Percentiles rank a stretch among this genome's conserved stretches.
Evolutionary conservation across 1,284 basidiomycete species (phyloP).

Genomic region (Erythrobasidium hasegawianum): DNA sequence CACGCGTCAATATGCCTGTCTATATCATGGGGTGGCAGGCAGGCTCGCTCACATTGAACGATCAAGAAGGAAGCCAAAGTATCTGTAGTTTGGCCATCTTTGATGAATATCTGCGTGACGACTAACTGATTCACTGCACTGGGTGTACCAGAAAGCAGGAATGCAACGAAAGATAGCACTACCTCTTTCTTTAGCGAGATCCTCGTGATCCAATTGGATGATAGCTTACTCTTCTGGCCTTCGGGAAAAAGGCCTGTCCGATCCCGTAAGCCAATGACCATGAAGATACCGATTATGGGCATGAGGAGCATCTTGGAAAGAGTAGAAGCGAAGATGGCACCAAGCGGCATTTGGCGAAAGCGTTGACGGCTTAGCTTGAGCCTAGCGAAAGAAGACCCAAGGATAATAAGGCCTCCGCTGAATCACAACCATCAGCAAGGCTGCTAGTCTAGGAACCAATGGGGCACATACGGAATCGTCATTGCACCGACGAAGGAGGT

Average conservation of each 20-base stretch:
- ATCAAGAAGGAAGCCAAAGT: constrained; percentile 28
- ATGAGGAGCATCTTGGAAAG: constrained; percentile 7
- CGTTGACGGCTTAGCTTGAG: constrained; percentile 21
- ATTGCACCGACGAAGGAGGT: constrained; percentile 31
- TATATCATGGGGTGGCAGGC: neutral
- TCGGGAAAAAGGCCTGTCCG: constrained; percentile 15
- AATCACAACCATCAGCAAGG: no score
- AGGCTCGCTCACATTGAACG: constrained; percentile 23
- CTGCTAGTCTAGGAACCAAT: no score
- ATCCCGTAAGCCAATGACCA: constrained; percentile 16
- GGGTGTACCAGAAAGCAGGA: constrained; percentile 30
- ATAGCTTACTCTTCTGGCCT: constrained; percentile 18
- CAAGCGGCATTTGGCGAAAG: constrained; percentile 19
- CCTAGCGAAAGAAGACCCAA: constrained; percentile 32
- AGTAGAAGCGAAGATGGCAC: constrained; percentile 19
- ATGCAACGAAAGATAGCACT: constrained; percentile 31
- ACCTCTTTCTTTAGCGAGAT: no score
- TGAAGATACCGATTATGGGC: constrained; percentile 28
- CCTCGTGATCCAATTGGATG: no score
- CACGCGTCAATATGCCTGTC: neutral
- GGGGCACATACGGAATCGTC: constrained; percentile 30
- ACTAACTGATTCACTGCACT: constrained; percentile 32
- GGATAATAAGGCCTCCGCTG: constrained; percentile 26
- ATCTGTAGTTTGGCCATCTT: constrained; percentile 25
- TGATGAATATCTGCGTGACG: constrained; percentile 21